Base-by-base conservation (phyloP, 108 stramenopile species). In the Aureococcus anophagefferens region DNA sequence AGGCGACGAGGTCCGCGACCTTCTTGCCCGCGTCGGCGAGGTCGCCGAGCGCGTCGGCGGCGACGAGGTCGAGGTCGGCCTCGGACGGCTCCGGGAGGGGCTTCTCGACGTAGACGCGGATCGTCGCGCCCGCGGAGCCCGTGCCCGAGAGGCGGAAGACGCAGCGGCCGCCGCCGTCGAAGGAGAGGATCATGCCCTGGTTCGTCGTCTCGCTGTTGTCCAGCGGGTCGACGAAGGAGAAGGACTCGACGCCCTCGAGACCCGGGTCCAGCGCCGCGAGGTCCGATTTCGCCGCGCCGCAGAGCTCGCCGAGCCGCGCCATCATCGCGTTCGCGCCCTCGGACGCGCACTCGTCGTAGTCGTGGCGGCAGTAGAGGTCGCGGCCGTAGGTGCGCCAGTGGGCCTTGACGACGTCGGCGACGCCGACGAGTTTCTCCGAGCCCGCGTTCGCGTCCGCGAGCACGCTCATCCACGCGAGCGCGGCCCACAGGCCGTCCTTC, bases 401-500 rank as follows among this genome's bases (percentile, higher is more conserved):
- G 16, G 82, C 84, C 45, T 71, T 80, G 15, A 99, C 94, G 70
- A 99, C 86, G 67, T 96, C 93, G 40, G 84, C 81, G 44, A 98
- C 95, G 29, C 75, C 67, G 16, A 97, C 89, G 35, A 40, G 51
- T 44, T 64, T 73, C 25, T 73, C 85, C 33, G 74, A 64, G 46
- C 82, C 82, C 63, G 89, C 79, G 84, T 97, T 98, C 69, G 91
- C 90, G 76, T 89, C 85, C 35, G 92, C 93, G 46, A 99, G 81
- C 67, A 99, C 93, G 32, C 91, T 93, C 74, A 99, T 83, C 99
- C 99, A 99, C 14, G 96, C 93, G 40, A 99, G 80, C 46, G 96
- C 96, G 14, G 99, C 99, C 95, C 96, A 99, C 68, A 98, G 80
- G 68, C 99, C 99, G 84, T 99, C 99, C 84, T 98, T 99, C 79